These are phyloP conservation scores for Penicillium sp. DNA, from an alignment of 2,329 filamentous ascomycete species.

Conservation along the genomic window DNA sequence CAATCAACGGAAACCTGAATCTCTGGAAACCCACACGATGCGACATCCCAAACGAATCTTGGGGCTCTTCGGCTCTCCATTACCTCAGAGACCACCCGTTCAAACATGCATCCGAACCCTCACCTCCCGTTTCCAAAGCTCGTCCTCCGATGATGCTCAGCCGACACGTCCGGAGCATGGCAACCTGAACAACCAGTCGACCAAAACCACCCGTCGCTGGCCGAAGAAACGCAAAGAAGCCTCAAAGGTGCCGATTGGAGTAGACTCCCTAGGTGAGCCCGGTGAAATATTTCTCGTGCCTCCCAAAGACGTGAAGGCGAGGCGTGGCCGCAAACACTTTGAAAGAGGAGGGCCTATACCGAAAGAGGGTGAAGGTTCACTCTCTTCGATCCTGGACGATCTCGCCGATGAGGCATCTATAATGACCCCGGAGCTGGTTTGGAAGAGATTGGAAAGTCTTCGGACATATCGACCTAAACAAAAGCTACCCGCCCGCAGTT, in stretches of 20 bases:
- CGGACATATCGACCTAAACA: constrained; percentile 25
- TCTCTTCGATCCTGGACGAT: constrained; percentile 25
- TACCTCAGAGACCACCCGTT: neutral
- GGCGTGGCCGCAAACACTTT: constrained; percentile 4
- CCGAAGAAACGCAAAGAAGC: neutral
- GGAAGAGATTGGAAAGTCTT: constrained; percentile 30
- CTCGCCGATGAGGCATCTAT: constrained; percentile 21
- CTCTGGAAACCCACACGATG: constrained; percentile 4
- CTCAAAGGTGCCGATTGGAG: constrained; percentile 22
- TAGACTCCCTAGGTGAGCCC: constrained; percentile 38
- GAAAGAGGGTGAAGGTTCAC: neutral
- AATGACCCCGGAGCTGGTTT: constrained; percentile 16
- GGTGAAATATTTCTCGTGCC: constrained; percentile 39
- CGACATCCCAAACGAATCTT: constrained; percentile 3
- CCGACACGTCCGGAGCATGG: neutral
- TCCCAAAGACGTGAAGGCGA: constrained; percentile 18
- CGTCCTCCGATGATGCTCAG: neutral
- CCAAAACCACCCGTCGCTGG: neutral
- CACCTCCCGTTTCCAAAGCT: constrained; percentile 7
- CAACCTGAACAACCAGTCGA: neutral
- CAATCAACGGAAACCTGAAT: neutral
- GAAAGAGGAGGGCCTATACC: neutral
- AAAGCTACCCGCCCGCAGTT: constrained; percentile 29
- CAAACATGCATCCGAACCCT: neutral
- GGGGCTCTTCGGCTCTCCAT: neutral